Percentiles rank a stretch among this genome's conserved stretches.
phyloP scores from a whole-genome alignment of 768 basidiomycete species.

The Mycena leptocephala region DNA sequence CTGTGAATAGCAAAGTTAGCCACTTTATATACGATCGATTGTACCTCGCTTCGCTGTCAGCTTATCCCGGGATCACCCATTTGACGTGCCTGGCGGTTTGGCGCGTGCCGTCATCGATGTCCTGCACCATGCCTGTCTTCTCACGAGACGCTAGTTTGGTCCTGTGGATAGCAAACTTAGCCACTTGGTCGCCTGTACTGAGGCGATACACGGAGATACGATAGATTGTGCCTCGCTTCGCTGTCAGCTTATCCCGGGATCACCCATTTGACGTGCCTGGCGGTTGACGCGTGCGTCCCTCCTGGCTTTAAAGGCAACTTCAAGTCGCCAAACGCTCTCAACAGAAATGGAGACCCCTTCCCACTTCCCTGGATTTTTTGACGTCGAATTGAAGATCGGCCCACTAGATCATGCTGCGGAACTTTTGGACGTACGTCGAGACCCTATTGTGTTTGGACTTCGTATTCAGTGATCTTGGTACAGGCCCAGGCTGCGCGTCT shows the following conservation, averaged over 20 bases:
- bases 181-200: not conserved
- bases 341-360: not conserved
- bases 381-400: not conserved
- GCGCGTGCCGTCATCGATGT: no score
- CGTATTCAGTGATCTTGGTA: not conserved
- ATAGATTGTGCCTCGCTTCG: not conserved
- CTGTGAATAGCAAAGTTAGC: no score
- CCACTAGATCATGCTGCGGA: not conserved
- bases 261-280: no score
- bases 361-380: not conserved
- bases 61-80: no score
- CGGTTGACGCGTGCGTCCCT: not conserved
- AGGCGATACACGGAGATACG: not conserved
- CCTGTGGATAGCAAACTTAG: no score
- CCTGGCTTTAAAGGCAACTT: not conserved
- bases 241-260: no score
- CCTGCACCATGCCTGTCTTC: no score
- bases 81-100: no score
- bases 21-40: not conserved
- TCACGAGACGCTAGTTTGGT: not conserved
- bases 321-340: not conserved
- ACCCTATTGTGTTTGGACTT: not conserved
- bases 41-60: no score
- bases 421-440: not conserved
- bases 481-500: not conserved